Conservation (phyloP, 805 yeast species). For the Debaryomyces hansenii region DNA sequence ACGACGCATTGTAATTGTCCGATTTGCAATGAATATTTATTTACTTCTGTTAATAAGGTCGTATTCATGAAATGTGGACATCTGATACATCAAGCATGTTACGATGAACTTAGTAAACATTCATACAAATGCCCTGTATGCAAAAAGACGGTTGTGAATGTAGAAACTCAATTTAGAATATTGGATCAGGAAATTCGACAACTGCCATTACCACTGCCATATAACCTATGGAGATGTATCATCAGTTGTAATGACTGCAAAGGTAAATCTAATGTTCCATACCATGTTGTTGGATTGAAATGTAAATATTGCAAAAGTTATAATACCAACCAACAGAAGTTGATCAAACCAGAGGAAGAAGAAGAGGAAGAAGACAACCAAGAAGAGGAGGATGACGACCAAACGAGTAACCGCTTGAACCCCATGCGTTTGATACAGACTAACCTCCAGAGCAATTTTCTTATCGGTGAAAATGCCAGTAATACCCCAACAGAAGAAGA, state of each 20-base stretch:
- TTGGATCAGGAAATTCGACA: constrained; percentile 78
- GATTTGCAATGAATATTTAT: constrained; percentile 88
- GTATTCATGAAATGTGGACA: constrained; percentile 95
- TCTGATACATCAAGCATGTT: constrained; percentile 85
- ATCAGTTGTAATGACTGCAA: constrained; percentile 85
- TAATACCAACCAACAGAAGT: constrained; percentile 72
- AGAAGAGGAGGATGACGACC: constrained; percentile 4
- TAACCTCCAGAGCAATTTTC: constrained; percentile 36
- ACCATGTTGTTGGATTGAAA: constrained; percentile 83
- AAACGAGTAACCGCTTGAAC: background rate
- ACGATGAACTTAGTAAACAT: constrained; percentile 75
- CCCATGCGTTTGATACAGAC: constrained; percentile 28
- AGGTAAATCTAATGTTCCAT: constrained; percentile 71
- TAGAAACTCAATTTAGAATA: constrained; percentile 86
- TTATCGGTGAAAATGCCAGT: constrained; percentile 31
- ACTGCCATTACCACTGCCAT: constrained; percentile 80
- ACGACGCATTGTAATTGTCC: constrained; percentile 92
- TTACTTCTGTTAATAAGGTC: constrained; percentile 76
- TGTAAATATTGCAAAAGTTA: constrained; percentile 87
- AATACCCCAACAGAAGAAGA: constrained; percentile 24
- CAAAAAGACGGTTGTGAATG: constrained; percentile 77
- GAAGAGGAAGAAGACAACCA: constrained; percentile 29
- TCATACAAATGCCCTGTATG: constrained; percentile 92
- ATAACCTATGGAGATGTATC: constrained; percentile 71
- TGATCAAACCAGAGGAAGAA: constrained; percentile 66